phyloP scores from a whole-genome alignment of 1,284 basidiomycete species.

The Trichosporon inkin region DNA sequence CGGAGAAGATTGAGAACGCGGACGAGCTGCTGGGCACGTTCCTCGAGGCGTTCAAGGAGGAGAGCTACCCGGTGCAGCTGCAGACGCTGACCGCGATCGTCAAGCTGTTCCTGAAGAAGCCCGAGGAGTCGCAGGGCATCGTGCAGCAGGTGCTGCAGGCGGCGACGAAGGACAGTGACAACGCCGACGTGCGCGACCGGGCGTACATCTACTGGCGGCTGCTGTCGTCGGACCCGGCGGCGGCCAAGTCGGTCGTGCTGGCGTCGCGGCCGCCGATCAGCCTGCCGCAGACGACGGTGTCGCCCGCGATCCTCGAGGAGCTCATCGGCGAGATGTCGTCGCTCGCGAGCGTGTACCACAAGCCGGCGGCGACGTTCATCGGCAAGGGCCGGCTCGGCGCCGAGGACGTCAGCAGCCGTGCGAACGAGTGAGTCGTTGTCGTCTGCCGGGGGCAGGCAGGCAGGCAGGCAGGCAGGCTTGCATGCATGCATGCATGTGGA shows the following conservation, averaged over 20 bases:
- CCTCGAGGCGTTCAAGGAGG: constrained; percentile 85
- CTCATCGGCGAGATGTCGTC: constrained; percentile 80
- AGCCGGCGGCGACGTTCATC: constrained; percentile 86
- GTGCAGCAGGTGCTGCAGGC: constrained; percentile 95
- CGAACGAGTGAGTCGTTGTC: constrained; percentile 59
- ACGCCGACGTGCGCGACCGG: constrained; percentile 91
- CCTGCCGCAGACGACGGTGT: constrained; percentile 82
- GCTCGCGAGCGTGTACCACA: constrained; percentile 91
- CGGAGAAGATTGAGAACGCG: constrained; percentile 90
- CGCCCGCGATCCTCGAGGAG: constrained; percentile 87
- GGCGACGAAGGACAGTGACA: constrained; percentile 95
- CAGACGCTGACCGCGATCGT: constrained; percentile 91
- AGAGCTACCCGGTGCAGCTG: constrained; percentile 85
- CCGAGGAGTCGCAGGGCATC: constrained; percentile 79
- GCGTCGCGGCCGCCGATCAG: constrained; percentile 88
- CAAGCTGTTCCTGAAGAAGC: constrained; percentile 95
- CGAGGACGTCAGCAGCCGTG: constrained; percentile 69
- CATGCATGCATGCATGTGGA: too few relatives aligned
- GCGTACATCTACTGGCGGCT: constrained; percentile 95
- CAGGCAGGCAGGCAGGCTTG: too few relatives aligned
- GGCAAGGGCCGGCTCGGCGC: constrained; percentile 78
- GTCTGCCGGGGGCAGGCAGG: too few relatives aligned
- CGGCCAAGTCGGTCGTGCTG: constrained; percentile 91
- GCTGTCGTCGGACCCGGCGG: constrained; percentile 84
- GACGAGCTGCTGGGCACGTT: constrained; percentile 93